These are phyloP conservation scores for Penicillium polonicum DNA, from an alignment of 2,329 filamentous ascomycete species.

Conservation along the genomic window DNA sequence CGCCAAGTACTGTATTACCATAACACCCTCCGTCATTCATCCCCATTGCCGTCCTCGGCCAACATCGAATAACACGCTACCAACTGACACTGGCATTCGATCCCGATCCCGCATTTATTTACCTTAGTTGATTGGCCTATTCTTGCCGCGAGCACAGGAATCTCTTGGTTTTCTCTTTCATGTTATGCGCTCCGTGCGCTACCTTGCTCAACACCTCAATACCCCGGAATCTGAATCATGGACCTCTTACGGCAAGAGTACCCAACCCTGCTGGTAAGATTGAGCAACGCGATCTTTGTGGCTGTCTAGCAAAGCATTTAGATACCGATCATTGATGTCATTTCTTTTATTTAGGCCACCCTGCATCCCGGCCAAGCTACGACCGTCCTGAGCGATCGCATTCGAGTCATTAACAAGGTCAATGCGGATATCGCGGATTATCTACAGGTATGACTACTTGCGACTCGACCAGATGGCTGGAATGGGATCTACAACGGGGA, in stretches of 20 bases:
- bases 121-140: constrained; percentile 14
- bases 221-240: constrained; percentile 50
- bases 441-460: constrained; percentile 69
- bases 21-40: constrained; percentile 24
- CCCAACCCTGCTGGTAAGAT: constrained; percentile 85
- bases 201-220: constrained; percentile 15
- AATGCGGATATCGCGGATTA: constrained; percentile 94
- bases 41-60: constrained; percentile 25
- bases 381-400: constrained; percentile 76
- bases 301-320: constrained; percentile 15
- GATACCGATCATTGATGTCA: constrained; percentile 11
- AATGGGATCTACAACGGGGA: constrained; percentile 5
- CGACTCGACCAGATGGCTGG: constrained; percentile 12
- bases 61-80: constrained; percentile 16
- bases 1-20: constrained; percentile 9
- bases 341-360: constrained; percentile 59
- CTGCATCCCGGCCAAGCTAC: constrained; percentile 82
- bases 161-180: constrained; percentile 10
- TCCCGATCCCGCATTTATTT: constrained; percentile 19
- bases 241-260: constrained; percentile 85
- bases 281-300: constrained; percentile 8
- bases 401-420: constrained; percentile 80
- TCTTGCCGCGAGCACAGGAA: not conserved
- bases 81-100: constrained; percentile 13
- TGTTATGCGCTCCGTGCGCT: constrained; percentile 37